Evolutionary conservation across 2,329 filamentous ascomycete genomes (phyloP), one percentile per base, ranked within the genome.

Genomic region (Verticillium longisporum): DNA sequence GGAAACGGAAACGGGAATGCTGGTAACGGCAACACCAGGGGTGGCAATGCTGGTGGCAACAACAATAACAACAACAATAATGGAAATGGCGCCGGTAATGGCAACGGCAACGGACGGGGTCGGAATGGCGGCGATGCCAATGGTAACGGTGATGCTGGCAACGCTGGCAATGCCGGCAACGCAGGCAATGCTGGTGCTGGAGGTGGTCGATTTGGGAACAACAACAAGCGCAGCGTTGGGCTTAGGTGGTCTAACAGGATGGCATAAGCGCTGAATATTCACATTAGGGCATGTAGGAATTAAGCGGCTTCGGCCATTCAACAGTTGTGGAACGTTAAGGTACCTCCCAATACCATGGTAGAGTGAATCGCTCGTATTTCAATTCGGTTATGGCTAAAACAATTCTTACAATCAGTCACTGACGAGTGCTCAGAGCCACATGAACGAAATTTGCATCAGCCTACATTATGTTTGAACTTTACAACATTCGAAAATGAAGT

Each of bases 51-150:
- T 18, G 63, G 63, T 45, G 66, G 61, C 15, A 63, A 60, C 54
- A n/a, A n/a, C n/a, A n/a, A n/a, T n/a, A 66, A 63, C 56, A 65
- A 64, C 34, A 68, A 64, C 26, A 65, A 61, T 14, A 63, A 60
- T 45, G 65, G 63, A 56, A 65, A 64, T 34, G 67, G 64, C 26
- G 61, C 58, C 56, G 58, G 60, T 21, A 55, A 55, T 15, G 54
- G 55, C 34, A 50, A 32, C 7, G 65, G 60, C 21, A 64, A 65
- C 31, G 50, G 6, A 1, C 38, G 55, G 1, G 37, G 31, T 26
- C 56, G 56, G 0, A 61, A 64, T 3, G 60, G 61, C 9, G 57
- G 61, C 9, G 57, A 58, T 1, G 56, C 45, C 18, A 50, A 50
- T 21, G 41, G 60, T 63, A 13, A 65, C 61, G 45, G 58, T n/a